Percentiles rank a stretch among this genome's conserved stretches.
phyloP scores from a whole-genome alignment of 1,139 yeast species.

The Geotrichum fermentans region DNA sequence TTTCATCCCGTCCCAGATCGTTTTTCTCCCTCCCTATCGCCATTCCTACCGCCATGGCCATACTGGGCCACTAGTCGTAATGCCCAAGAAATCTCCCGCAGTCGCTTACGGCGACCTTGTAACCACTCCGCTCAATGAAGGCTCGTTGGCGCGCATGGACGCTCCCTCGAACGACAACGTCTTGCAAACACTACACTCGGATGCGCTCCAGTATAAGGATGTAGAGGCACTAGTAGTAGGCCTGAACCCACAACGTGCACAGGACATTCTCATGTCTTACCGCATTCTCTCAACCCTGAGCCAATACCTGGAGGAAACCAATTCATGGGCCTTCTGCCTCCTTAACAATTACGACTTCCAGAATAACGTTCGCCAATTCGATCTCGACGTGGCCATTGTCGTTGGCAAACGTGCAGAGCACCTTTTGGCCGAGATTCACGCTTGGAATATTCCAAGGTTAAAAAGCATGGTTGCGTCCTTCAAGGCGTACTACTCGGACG shows the following conservation, averaged over 20 bases:
- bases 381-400: constrained; percentile 34
- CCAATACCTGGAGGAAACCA: constrained; percentile 31
- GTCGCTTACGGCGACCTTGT: constrained; percentile 10
- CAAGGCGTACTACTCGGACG: constrained; percentile 31
- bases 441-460: constrained; percentile 34
- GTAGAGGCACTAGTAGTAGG: constrained; percentile 30
- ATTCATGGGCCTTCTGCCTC: constrained; percentile 33
- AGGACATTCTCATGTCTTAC: constrained; percentile 32
- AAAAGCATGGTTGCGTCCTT: constrained; percentile 31
- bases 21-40: not conserved
- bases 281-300: constrained; percentile 30
- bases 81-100: constrained; percentile 1
- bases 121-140: constrained; percentile 15
- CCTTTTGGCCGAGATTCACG: constrained; percentile 31
- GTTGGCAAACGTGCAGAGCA: constrained; percentile 32
- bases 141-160: not conserved
- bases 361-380: constrained; percentile 32
- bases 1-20: too few relatives aligned
- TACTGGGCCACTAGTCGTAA: too few relatives aligned
- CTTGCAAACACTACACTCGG: constrained; percentile 27
- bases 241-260: constrained; percentile 27
- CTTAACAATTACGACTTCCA: constrained; percentile 32
- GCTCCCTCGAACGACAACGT: constrained; percentile 17
- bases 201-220: constrained; percentile 26
- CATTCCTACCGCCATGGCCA: not conserved